Base-by-base conservation (phyloP, 768 basidiomycete genomes). In the Saitozyma podzolica region DNA sequence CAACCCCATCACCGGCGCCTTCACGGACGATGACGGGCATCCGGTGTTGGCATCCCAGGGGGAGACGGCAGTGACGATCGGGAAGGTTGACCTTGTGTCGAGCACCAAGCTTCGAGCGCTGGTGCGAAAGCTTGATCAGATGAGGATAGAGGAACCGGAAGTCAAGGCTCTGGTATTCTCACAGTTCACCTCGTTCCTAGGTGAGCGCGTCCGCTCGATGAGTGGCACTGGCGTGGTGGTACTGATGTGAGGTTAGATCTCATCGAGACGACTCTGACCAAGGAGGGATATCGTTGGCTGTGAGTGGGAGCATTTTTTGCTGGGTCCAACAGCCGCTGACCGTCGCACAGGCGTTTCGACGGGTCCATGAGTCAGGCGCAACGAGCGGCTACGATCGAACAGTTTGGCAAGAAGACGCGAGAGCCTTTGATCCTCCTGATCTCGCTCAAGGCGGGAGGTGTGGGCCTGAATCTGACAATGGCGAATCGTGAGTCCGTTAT, bases 101-200 rank as follows among this genome's bases (percentile, higher is more conserved):
- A 93, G 91, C 9, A 96, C 94, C 0, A 98, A 98, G 79, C 82
- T 98, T 3, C 85, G 92, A 58, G 93, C 93, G 0, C 81, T 98
- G 37, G 78, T 90, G 9, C 83, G 85, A 61, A 85, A 88, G 74
- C 83, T 98, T 6, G 83, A 90, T 86, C 74, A 57, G 83, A 82
- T 67, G 39, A 62, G 68, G 50, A 65, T 88, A 86, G 85, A 67
- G 83, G 85, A 68, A 78, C 91, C 67, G 81, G 84, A 73, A 83
- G 86, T 73, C 84, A 91, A 81, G 88, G 73, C 75, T 10, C 59
- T 80, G 60, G 78, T 80, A 9, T 80, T 80, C 52, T 78, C 75
- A 14, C 77, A 80, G 62, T 75, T 79, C 48, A 75, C 77, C 6
- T 71, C 69, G 13, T 76, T 73, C 63, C 61, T 73, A 6, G 71